A percentile compares a stretch with the other conserved stretches of the same genome.
Conservation (phyloP, 768 basidiomycete genomes). For the Fibroporia radiculosa region DNA sequence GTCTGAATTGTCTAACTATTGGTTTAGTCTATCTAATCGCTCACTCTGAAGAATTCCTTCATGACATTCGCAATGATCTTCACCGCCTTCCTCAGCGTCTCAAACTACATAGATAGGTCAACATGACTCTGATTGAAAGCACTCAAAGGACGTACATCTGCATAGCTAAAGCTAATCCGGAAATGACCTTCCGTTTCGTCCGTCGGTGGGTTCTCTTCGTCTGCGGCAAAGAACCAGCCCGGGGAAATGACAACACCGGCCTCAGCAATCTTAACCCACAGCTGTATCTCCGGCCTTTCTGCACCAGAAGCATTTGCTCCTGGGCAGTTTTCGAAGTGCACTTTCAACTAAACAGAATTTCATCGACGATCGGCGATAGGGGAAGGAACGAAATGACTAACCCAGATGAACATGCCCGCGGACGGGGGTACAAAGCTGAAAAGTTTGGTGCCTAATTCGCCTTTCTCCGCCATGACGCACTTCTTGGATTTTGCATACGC, state of each 20-base stretch:
- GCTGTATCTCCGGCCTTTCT: slow-evolving; percentile 43
- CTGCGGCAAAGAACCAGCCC: slow-evolving; percentile 43
- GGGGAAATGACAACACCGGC: slow-evolving; percentile 58
- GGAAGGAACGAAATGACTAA: slow-evolving; percentile 21
- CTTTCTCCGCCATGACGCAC: slow-evolving; percentile 33
- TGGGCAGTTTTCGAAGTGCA: slow-evolving; percentile 57
- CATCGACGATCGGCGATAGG: not conserved
- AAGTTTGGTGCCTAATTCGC: slow-evolving; percentile 25
- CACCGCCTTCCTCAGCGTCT: slow-evolving; percentile 38
- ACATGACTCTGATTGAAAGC: not conserved
- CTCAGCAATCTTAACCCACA: slow-evolving; percentile 55
- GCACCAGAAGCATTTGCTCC: slow-evolving; percentile 29
- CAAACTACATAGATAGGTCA: slow-evolving; percentile 13
- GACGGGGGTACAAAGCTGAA: slow-evolving; percentile 70
- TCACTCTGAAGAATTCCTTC: slow-evolving; percentile 33
- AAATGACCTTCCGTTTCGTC: slow-evolving; percentile 38
- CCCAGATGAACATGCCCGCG: slow-evolving; percentile 83
- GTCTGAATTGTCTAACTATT: not conserved
- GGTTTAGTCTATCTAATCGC: slow-evolving; percentile 2
- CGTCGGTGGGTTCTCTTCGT: slow-evolving; percentile 14
- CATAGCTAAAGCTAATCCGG: slow-evolving; percentile 50
- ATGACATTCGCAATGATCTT: slow-evolving; percentile 38
- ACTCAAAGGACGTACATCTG: slow-evolving; percentile 31
- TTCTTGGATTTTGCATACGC: slow-evolving; percentile 31
- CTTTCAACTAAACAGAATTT: slow-evolving; percentile 36